phyloP scores from a whole-genome alignment of 2,329 filamentous ascomycete species.

The Claviceps africana region DNA sequence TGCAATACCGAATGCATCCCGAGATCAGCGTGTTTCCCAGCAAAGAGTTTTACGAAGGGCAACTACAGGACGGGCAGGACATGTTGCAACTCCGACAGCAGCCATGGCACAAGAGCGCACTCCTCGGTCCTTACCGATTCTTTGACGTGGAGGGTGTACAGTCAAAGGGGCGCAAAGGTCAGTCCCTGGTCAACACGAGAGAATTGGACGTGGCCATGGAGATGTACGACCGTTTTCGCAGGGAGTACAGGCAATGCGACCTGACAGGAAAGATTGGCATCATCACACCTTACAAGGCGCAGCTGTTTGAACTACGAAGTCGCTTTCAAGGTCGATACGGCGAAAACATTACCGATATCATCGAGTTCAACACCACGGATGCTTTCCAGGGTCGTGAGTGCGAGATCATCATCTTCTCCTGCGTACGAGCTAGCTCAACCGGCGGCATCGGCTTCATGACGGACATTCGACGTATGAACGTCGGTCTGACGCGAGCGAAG shows the following conservation, averaged over 20 bases:
- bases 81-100: conserved; percentile 65
- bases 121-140: conserved; percentile 89
- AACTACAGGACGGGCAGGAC: conserved; percentile 67
- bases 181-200: conserved; percentile 77
- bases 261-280: conserved; percentile 81
- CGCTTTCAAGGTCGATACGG: conserved; percentile 64
- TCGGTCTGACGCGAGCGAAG: conserved; percentile 90
- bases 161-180: conserved; percentile 63
- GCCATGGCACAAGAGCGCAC: conserved; percentile 70
- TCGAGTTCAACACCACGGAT: conserved; percentile 98
- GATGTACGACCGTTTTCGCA: conserved; percentile 65
- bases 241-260: conserved; percentile 55
- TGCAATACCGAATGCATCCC: conserved; percentile 98
- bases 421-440: conserved; percentile 81
- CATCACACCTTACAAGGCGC: conserved; percentile 95
- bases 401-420: conserved; percentile 98
- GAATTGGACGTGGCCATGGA: conserved; percentile 79
- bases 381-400: conserved; percentile 95
- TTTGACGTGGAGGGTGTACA: conserved; percentile 91
- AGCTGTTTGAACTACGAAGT: conserved; percentile 64
- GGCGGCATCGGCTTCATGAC: conserved; percentile 97
- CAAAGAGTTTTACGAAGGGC: conserved; percentile 79
- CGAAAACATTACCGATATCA: conserved; percentile 55
- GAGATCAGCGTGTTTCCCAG: conserved; percentile 90
- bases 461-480: conserved; percentile 98